Conservation (phyloP, 176 grass and related monocot genomes). For the Elaeis guineensis region DNA sequence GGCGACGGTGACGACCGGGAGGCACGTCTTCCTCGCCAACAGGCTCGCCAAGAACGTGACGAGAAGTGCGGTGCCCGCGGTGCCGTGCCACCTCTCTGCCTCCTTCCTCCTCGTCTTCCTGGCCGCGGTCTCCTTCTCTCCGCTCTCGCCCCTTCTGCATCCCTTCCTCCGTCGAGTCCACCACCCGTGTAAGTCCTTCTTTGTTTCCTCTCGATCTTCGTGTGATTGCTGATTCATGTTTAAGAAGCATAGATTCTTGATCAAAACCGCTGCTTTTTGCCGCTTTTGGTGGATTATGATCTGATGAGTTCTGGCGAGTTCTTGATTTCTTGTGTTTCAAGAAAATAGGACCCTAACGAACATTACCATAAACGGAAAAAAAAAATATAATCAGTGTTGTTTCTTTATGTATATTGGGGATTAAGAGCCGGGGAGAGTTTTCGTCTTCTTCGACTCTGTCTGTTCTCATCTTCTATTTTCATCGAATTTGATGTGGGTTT, state of each 20-base stretch:
- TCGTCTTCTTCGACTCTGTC: too few species aligned
- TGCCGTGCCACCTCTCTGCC: conserved; percentile 23
- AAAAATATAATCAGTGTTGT: too few species aligned
- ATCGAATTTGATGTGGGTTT: too few species aligned
- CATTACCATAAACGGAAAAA: too few species aligned
- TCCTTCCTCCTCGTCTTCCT: conserved; percentile 39
- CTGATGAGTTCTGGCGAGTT: too few species aligned
- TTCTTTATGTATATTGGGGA: too few species aligned
- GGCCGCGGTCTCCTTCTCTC: conserved; percentile 28
- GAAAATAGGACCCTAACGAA: too few species aligned
- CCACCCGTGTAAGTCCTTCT: conserved; percentile 39
- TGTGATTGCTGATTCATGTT: not conserved
- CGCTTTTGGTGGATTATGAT: not conserved
- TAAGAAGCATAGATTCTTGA: too few species aligned
- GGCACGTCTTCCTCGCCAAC: conserved; percentile 28
- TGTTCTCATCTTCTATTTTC: too few species aligned
- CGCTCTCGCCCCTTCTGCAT: conserved; percentile 12
- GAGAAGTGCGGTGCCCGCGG: conserved; percentile 11
- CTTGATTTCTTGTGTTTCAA: too few species aligned
- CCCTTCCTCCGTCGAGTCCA: conserved; percentile 32
- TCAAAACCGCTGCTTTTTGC: not conserved
- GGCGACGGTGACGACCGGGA: conserved; percentile 3
- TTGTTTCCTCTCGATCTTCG: not conserved
- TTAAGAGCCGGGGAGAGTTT: too few species aligned
- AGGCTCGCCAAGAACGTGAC: conserved; percentile 17